These are phyloP conservation scores for Holtermannia corniformis DNA, from an alignment of 768 basidiomycete genomes.

Conservation along the genomic window DNA sequence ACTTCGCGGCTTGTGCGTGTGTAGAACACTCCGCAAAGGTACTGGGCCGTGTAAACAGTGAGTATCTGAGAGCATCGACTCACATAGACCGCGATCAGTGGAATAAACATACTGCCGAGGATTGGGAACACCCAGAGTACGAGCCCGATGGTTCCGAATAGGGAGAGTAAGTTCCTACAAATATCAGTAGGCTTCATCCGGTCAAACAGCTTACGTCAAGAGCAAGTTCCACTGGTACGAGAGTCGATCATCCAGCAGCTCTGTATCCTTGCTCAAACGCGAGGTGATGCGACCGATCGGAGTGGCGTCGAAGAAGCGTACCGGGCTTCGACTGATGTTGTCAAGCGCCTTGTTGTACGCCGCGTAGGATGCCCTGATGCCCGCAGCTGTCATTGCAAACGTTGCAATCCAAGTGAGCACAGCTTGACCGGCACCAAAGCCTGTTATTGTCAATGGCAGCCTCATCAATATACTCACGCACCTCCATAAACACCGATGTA, in stretches of 20 bases:
- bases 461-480: background rate
- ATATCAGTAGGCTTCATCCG: background rate
- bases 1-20: conserved; percentile 24
- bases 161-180: conserved; percentile 15
- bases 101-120: conserved; percentile 30
- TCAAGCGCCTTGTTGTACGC: conserved; percentile 53
- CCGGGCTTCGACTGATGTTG: conserved; percentile 22
- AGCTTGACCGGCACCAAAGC: conserved; percentile 17
- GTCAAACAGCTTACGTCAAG: conserved; percentile 10
- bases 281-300: conserved; percentile 44
- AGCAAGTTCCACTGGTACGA: conserved; percentile 20
- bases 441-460: conserved; percentile 4
- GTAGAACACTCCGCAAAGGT: conserved; percentile 19
- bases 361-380: conserved; percentile 42
- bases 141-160: conserved; percentile 31
- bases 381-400: conserved; percentile 23
- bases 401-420: conserved; percentile 11
- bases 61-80: background rate
- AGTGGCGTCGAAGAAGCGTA: conserved; percentile 45
- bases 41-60: conserved; percentile 14
- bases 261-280: conserved; percentile 39
- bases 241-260: conserved; percentile 36
- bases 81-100: conserved; percentile 19
- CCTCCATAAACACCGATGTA: conserved; percentile 57
- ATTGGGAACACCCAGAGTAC: conserved; percentile 31